A percentile compares a stretch with the other conserved stretches of the same genome.
phyloP scores from a whole-genome alignment of 345 rosid species.

The Moringa oleifera region DNA sequence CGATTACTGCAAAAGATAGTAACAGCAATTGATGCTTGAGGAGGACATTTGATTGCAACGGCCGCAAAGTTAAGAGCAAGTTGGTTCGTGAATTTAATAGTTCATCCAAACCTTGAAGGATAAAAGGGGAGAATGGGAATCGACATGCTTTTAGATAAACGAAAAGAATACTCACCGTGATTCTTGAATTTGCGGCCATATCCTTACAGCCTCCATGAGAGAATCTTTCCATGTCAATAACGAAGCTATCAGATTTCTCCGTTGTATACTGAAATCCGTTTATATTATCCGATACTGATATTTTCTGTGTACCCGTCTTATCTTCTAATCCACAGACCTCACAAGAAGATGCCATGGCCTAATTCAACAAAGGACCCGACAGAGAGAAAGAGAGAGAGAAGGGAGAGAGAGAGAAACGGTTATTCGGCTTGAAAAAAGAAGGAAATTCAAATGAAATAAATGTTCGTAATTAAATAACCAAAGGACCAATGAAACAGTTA shows the following conservation, averaged over 20 bases:
- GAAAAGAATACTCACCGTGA: conserved; percentile 20
- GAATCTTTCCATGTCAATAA: conserved; percentile 66
- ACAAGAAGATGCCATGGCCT: conserved; percentile 9
- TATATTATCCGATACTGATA: conserved; percentile 38
- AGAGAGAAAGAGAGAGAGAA: background rate
- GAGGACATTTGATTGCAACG: too few species aligned
- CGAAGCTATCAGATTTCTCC: conserved; percentile 56
- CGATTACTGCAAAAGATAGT: too few species aligned
- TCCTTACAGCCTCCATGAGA: conserved; percentile 35
- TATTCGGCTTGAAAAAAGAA: background rate
- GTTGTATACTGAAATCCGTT: conserved; percentile 39
- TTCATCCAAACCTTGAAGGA: too few species aligned
- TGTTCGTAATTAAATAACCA: background rate
- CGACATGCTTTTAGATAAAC: background rate
- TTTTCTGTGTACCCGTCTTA: conserved; percentile 22
- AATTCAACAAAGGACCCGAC: background rate
- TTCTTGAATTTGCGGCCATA: conserved; percentile 15
- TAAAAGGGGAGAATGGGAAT: background rate
- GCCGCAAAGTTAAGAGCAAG: conserved; percentile 1
- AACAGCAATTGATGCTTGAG: too few species aligned
- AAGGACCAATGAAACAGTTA: conserved; percentile 26
- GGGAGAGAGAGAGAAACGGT: background rate
- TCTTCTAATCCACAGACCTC: conserved; percentile 1
- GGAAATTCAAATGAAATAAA: background rate
- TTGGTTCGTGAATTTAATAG: conserved; percentile 13